Percentiles rank a stretch among this genome's conserved stretches.
Conservation (phyloP, 257 asterid species). For the Solanum tarapatanum region DNA sequence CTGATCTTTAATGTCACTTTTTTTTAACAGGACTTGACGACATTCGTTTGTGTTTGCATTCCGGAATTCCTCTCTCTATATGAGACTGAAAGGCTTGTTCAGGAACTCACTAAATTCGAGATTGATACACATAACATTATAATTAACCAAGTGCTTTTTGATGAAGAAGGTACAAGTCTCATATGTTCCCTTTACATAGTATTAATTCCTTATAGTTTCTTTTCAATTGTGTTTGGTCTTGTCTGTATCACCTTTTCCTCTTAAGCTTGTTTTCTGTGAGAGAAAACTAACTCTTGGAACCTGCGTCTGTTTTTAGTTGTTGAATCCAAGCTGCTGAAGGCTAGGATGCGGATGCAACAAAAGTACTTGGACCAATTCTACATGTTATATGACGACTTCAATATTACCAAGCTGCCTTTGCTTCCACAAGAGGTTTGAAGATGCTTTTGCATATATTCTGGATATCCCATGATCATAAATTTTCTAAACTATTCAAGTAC, state of each 20-base stretch:
- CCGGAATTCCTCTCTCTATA: slow-evolving; percentile 95
- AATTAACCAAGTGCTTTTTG: slow-evolving; percentile 85
- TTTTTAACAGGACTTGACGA: slow-evolving; percentile 67
- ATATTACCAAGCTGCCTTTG: slow-evolving; percentile 89
- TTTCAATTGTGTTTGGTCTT: not conserved
- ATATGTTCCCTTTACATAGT: not conserved
- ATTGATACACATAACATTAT: slow-evolving; percentile 92
- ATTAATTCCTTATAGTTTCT: not conserved
- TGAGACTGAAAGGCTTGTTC: slow-evolving; percentile 94
- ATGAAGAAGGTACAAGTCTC: slow-evolving; percentile 71
- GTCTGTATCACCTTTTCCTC: not conserved
- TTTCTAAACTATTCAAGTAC: not conserved
- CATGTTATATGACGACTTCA: slow-evolving; percentile 80
- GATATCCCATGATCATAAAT: not conserved
- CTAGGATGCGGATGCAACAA: slow-evolving; percentile 90
- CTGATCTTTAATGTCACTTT: not conserved
- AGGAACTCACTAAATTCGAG: slow-evolving; percentile 90
- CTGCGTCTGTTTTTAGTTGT: slow-evolving; percentile 31
- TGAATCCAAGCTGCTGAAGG: slow-evolving; percentile 79
- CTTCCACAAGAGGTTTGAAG: slow-evolving; percentile 82
- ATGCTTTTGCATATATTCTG: not conserved
- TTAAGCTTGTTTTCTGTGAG: not conserved
- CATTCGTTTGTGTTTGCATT: slow-evolving; percentile 89
- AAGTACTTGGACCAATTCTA: slow-evolving; percentile 89
- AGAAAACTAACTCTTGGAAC: not conserved